Evolutionary conservation across 768 basidiomycete genomes (phyloP), one percentile per base, ranked within the genome.

Genomic region (Kockovaella imperatae): DNA sequence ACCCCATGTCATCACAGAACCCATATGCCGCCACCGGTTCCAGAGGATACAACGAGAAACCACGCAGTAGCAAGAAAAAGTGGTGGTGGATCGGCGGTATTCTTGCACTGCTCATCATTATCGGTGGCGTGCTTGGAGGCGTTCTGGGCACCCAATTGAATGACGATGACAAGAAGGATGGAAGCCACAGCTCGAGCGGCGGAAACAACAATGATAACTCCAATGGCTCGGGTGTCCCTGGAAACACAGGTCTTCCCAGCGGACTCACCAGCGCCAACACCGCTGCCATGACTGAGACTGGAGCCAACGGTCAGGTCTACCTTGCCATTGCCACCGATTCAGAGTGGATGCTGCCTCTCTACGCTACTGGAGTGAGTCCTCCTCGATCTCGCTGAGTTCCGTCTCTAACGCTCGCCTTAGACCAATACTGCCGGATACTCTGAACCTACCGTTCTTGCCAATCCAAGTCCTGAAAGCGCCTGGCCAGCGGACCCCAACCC

Each of bases 401-500:
- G 38, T 28, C 17, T 20, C 8, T n/a, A 15, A 11, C 38, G 36
- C 52, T 49, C 3, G 30, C 47, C 24, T 36, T 35, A 68, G 70
- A 86, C 90, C 67, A 73, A 77, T 43, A 69, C 72, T 13, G 71
- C 74, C 20, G 62, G 59, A 1, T 73, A 73, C 65, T 42, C 64
- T 13, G 63, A 80, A 0, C 75, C 82, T 18, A 78, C 76, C 45
- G 70, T 76, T 45, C 49, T 54, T 25, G 55, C 69, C 10, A 46
- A 47, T 20, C 30, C 69, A 7, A 53, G 53, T 45, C 53, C 75
- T 21, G 68, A 74, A 34, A 67, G 79, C 52, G 70, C 80, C 5
- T 96, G 90, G 90, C 89, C 88, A 3, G 58, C 74, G 40, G 93
- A 97, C 68, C 65, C 86, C 5, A 87, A 82, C 68, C 67, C 80